phyloP scores from a whole-genome alignment of 768 basidiomycete species.

The Pholiota microspora region DNA sequence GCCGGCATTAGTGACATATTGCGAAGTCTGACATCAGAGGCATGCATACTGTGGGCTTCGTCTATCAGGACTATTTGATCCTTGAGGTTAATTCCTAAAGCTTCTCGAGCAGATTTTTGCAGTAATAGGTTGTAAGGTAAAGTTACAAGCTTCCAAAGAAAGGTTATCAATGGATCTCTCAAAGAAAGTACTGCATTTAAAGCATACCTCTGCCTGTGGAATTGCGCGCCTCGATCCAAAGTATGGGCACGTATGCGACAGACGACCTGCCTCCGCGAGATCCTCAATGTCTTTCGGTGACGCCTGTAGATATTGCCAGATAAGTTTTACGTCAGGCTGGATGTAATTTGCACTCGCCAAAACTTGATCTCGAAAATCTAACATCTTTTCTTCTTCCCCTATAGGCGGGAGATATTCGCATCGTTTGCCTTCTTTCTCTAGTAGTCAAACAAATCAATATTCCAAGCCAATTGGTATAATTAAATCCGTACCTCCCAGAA shows the following conservation, averaged over 20 bases:
- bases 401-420: constrained; percentile 75
- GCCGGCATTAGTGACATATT: not conserved
- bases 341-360: constrained; percentile 46
- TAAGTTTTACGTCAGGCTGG: not conserved
- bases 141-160: constrained; percentile 64
- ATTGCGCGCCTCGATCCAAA: constrained; percentile 89
- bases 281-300: constrained; percentile 94
- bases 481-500: constrained; percentile 56
- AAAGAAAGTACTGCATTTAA: not conserved
- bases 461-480: not conserved
- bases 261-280: constrained; percentile 69
- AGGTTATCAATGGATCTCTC: not conserved
- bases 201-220: constrained; percentile 78
- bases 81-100: constrained; percentile 81
- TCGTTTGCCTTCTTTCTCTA: constrained; percentile 64
- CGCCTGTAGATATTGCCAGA: constrained; percentile 47
- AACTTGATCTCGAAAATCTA: constrained; percentile 86
- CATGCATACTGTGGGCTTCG: constrained; percentile 87
- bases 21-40: not conserved
- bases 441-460: not conserved
- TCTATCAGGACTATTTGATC: constrained; percentile 90
- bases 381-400: constrained; percentile 67
- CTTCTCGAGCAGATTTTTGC: constrained; percentile 78
- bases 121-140: constrained; percentile 93
- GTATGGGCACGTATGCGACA: constrained; percentile 81